phyloP scores from a whole-genome alignment of 768 basidiomycete species.

The Lentinula edodes region DNA sequence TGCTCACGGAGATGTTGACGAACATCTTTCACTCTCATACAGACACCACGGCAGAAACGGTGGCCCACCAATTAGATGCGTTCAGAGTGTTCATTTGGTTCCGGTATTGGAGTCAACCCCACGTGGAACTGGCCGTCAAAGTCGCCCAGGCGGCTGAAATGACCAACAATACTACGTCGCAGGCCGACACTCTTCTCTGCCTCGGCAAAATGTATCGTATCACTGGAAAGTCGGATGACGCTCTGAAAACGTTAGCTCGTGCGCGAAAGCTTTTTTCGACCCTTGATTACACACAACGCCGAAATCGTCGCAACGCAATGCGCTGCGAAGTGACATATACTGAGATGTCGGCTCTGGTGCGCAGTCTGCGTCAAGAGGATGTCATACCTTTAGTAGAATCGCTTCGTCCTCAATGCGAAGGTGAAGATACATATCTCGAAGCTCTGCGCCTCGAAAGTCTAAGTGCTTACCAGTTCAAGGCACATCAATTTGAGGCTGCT shows the following conservation, averaged over 20 bases:
- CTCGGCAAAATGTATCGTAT: neutral
- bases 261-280: neutral
- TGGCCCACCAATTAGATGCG: neutral
- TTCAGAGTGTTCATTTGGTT: conserved; percentile 2
- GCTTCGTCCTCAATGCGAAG: neutral
- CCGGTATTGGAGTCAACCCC: conserved; percentile 2
- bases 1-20: conserved; percentile 1
- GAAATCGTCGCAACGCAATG: neutral
- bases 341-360: neutral
- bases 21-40: neutral
- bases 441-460: neutral
- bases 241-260: neutral
- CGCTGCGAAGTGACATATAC: neutral
- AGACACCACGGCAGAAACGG: neutral
- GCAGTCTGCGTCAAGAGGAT: neutral
- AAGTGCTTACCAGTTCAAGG: neutral
- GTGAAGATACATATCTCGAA: neutral
- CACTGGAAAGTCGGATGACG: neutral
- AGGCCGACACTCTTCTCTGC: conserved; percentile 1
- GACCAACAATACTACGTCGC: neutral
- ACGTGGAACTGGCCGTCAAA: neutral
- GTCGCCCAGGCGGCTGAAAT: neutral
- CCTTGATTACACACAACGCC: neutral
- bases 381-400: neutral
- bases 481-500: neutral